These are phyloP conservation scores for Rutstroemia sp. DNA, from an alignment of 2,329 filamentous ascomycete genomes.

Conservation along the genomic window DNA sequence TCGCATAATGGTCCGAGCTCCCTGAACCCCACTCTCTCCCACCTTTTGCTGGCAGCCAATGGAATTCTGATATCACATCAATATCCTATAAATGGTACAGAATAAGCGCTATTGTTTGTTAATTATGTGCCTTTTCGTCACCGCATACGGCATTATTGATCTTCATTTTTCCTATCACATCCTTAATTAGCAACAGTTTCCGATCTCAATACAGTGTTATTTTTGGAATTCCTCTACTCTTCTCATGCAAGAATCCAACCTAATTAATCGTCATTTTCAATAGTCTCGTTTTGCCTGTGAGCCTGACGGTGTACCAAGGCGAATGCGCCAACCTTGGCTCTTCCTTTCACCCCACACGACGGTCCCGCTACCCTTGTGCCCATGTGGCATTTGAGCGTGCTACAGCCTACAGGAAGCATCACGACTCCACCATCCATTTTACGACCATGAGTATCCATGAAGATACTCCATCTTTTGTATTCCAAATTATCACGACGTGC, in stretches of 20 bases:
- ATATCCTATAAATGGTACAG: conserved; percentile 8
- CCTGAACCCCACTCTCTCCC: neutral
- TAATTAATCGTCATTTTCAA: conserved; percentile 10
- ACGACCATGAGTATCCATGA: neutral
- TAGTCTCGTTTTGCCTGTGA: neutral
- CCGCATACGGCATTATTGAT: neutral
- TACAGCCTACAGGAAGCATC: neutral
- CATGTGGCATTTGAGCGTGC: neutral
- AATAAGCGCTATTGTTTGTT: conserved; percentile 6
- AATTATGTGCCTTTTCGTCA: conserved; percentile 7
- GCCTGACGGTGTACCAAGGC: too few species aligned
- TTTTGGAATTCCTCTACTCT: conserved; percentile 6
- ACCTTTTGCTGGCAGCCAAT: conserved; percentile 3
- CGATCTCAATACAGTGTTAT: conserved; percentile 4
- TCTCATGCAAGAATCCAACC: conserved; percentile 1
- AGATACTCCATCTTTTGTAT: neutral
- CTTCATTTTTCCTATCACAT: neutral
- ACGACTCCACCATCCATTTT: neutral
- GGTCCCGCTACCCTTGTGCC: neutral
- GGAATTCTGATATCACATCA: neutral
- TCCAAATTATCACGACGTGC: neutral
- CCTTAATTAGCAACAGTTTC: conserved; percentile 10
- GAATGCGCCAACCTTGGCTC: neutral
- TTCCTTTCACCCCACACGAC: neutral
- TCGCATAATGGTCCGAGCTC: conserved; percentile 2